Base-by-base conservation (phyloP, 1,139 yeast genomes). In the Wickerhamomyces sp. region DNA sequence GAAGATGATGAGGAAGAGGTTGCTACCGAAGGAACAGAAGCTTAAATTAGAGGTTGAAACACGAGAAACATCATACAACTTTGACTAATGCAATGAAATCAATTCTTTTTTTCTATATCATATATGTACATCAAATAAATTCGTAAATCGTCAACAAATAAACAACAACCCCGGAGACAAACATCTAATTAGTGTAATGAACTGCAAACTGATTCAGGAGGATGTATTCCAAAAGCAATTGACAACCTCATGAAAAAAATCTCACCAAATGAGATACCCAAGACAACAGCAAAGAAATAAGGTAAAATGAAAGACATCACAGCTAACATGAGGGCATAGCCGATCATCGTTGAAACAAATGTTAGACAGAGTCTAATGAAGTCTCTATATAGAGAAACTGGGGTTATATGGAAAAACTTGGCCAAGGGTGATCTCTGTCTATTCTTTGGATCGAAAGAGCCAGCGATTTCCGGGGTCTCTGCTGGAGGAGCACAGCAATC, bases 261-360 rank as follows among this genome's bases (percentile, higher is more conserved):
- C 57, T 84, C 84, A 29, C 89, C 88, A 45, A 82, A 64, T 3
- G 89, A 75, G 46, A 84, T 67, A 8, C 94, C 94, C 26, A 79
- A 55, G 18, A 83, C 78, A 31, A 84, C 82, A 2, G 86, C 91
- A 64, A 85, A 84, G 63, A 84, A 81, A 57, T 84, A 85, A 1
- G 78, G 64, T 46, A 83, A 57, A 10, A 83, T 75, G 60, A 70
- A 84, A 33, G 85, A 71, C 94, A 85, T 85, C 10, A 84, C 85
- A 13, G 81, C 90, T 68, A 85, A 73, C 94, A 85, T 85, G 56
- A 85, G 65, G 36, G 81, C 80, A 60, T 81, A 84, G 10, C 84
- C 81, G 42, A 85, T 62, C 70, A 84, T 69, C 32, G 85, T 85
- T 5, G 86, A 78, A 27, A 79, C 60, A 48, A 85, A 79, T 23